Conservation (phyloP, 305 asterid genomes). For the Fraxinus xanthoxyloides region DNA sequence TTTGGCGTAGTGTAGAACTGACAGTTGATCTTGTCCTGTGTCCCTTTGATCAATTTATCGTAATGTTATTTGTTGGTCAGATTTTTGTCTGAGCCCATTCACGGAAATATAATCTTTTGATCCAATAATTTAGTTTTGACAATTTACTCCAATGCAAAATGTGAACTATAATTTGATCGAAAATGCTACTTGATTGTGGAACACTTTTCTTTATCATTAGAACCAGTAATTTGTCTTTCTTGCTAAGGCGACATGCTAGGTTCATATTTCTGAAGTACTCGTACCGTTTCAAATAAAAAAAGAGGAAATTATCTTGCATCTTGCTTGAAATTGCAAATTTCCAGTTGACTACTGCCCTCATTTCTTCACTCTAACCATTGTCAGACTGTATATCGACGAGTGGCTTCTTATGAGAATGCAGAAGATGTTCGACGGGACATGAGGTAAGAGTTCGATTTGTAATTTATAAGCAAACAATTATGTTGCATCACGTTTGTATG, state of each 20-base stretch:
- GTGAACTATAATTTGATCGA: not conserved
- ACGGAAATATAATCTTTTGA: not conserved
- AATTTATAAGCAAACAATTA: not conserved
- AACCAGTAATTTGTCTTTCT: not conserved
- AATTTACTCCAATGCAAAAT: not conserved
- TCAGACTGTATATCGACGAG: constrained; percentile 65
- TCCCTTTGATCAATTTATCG: not conserved
- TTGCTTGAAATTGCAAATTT: not conserved
- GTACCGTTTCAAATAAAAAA: not conserved
- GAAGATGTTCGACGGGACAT: constrained; percentile 69
- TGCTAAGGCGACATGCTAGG: not conserved
- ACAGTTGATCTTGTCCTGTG: not conserved
- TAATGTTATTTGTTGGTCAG: not conserved
- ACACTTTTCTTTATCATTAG: not conserved
- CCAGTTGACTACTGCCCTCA: not conserved
- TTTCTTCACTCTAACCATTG: constrained; percentile 5
- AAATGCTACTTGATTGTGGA: not conserved
- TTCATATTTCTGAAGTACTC: not conserved
- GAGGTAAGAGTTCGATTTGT: constrained; percentile 38
- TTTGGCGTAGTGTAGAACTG: not conserved
- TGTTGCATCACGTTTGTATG: not conserved
- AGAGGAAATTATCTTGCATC: not conserved
- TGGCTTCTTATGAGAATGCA: constrained; percentile 63
- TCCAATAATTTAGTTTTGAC: not conserved
- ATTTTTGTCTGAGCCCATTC: not conserved